Conservation (phyloP, 306 rosid species). For the Gillenia trifoliata region DNA sequence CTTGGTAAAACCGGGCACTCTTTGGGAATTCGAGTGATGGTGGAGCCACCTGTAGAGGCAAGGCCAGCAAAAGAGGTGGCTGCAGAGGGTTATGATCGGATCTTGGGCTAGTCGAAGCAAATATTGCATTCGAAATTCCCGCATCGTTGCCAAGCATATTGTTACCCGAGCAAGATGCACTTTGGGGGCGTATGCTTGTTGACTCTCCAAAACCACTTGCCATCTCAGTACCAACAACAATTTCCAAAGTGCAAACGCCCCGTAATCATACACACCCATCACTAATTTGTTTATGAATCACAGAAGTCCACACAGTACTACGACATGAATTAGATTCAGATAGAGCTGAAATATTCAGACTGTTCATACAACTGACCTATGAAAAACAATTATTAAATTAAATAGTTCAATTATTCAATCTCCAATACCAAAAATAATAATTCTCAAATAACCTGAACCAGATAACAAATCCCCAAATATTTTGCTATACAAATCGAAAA, state of each 20-base stretch:
- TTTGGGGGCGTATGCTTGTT: conserved; percentile 39
- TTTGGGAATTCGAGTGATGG: conserved; percentile 82
- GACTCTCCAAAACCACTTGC: conserved; percentile 66
- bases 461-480: not conserved
- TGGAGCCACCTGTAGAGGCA: conserved; percentile 88
- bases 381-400: too few relatives aligned
- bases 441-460: too few relatives aligned
- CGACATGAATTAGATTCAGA: not conserved
- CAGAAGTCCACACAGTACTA: not conserved
- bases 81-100: conserved; percentile 83
- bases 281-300: not conserved
- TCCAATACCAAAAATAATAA: too few relatives aligned
- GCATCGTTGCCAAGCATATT: conserved; percentile 52
- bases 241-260: conserved; percentile 4
- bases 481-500: not conserved
- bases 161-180: conserved; percentile 43
- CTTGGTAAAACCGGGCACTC: conserved; percentile 97
- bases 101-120: conserved; percentile 88
- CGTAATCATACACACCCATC: not conserved
- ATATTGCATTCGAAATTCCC: conserved; percentile 92
- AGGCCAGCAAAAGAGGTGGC: conserved; percentile 94
- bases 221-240: conserved; percentile 32
- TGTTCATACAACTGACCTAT: too few relatives aligned
- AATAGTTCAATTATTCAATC: not conserved
- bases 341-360: not conserved